These are phyloP conservation scores for Chlorella sp. DNA, from an alignment of 139 green algal species.

Conservation along the genomic window DNA sequence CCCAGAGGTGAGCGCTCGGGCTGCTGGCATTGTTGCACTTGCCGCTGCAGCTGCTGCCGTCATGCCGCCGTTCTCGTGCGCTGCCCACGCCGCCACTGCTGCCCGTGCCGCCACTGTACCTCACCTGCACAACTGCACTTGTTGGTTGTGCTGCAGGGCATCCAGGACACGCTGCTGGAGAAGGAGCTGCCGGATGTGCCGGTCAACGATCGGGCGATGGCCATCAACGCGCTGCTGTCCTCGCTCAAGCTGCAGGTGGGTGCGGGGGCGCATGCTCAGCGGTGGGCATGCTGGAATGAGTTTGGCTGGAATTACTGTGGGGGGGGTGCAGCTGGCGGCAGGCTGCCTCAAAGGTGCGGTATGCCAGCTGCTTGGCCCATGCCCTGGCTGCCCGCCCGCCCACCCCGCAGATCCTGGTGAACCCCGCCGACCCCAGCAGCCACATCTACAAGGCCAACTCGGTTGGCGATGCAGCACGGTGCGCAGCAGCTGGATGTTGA, in stretches of 20 bases:
- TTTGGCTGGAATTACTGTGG: too few relatives aligned
- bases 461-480: constrained; percentile 5
- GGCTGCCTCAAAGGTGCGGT: neutral
- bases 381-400: neutral
- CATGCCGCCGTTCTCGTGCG: neutral
- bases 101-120: neutral
- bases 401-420: constrained; percentile 23
- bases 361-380: neutral
- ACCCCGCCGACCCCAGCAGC: constrained; percentile 28
- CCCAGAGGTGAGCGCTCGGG: neutral
- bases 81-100: neutral
- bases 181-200: constrained; percentile 22
- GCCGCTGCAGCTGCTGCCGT: neutral
- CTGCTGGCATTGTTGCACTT: too few relatives aligned
- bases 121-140: neutral
- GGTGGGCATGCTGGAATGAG: too few relatives aligned
- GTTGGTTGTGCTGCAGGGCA: constrained; percentile 7
- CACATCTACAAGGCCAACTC: constrained; percentile 34
- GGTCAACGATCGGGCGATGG: constrained; percentile 36
- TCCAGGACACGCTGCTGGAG: constrained; percentile 14
- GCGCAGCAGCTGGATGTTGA: neutral
- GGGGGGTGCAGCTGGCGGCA: too few relatives aligned
- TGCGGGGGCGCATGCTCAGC: neutral
- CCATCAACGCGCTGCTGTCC: constrained; percentile 52
- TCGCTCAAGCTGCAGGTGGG: constrained; percentile 35